Conservation (phyloP, 2,329 filamentous ascomycete genomes). For the Camptophora hylomeconis region DNA sequence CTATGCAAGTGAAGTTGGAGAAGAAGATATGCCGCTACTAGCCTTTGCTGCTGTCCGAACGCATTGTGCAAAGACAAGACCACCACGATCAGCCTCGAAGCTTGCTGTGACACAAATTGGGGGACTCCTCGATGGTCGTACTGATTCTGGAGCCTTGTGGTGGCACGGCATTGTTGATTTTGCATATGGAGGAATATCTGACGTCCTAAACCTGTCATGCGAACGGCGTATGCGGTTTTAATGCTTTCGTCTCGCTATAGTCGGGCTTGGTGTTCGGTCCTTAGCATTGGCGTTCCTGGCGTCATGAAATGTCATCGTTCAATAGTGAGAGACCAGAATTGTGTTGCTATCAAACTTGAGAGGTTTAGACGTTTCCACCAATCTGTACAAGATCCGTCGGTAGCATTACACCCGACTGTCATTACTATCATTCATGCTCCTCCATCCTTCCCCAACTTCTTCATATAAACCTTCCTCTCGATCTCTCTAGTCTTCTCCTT, state of each 20-base stretch:
- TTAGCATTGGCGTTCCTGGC: background rate
- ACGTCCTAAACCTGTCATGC: too few species aligned
- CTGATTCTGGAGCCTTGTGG: background rate
- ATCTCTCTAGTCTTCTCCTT: constrained; percentile 18
- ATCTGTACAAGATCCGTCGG: background rate
- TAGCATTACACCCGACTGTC: constrained; percentile 5
- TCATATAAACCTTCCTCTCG: constrained; percentile 16
- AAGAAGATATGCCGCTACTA: background rate
- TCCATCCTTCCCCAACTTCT: constrained; percentile 11
- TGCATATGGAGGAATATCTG: too few species aligned
- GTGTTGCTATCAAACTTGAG: background rate
- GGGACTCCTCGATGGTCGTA: too few species aligned
- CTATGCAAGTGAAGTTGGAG: constrained; percentile 7
- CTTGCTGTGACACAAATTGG: too few species aligned
- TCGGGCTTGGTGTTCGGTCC: background rate
- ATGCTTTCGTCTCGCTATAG: too few species aligned
- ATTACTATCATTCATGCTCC: too few species aligned
- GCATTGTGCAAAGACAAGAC: too few species aligned
- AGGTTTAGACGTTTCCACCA: background rate
- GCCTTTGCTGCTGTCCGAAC: background rate
- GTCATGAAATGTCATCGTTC: background rate
- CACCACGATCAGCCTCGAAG: too few species aligned
- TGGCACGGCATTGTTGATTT: background rate
- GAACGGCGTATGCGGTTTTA: too few species aligned
- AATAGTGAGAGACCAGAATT: background rate